These are phyloP conservation scores for Sordariomycetes sp. DNA, from an alignment of 2,329 filamentous ascomycete species.

Conservation along the genomic window DNA sequence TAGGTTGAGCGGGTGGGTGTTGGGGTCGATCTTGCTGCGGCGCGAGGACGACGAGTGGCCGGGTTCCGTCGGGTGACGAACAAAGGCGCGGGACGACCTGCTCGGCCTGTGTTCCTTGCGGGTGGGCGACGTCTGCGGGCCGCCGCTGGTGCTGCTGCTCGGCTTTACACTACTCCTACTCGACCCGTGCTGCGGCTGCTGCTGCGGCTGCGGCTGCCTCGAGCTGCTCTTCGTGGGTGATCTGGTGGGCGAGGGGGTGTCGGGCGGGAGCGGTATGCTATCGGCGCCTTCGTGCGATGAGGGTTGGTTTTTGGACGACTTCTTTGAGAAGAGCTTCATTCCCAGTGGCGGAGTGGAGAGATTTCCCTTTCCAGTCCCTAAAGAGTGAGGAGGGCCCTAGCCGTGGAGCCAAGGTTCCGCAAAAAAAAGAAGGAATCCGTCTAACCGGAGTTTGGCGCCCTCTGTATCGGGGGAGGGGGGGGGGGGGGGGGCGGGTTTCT, in stretches of 20 bases:
- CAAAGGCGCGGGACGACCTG: slow-evolving; percentile 29
- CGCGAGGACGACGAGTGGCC: slow-evolving; percentile 26
- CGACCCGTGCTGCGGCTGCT: no score
- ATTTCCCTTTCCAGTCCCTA: no score
- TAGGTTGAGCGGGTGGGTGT: slow-evolving; percentile 80
- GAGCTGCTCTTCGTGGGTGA: slow-evolving; percentile 8
- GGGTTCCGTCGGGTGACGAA: slow-evolving; percentile 33
- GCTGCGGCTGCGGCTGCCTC: slow-evolving; percentile 9
- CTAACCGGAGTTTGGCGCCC: not conserved
- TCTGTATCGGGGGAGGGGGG: slow-evolving; percentile 5
- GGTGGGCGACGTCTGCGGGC: slow-evolving; percentile 3
- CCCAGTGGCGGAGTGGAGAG: not conserved
- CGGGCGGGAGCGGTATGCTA: not conserved
- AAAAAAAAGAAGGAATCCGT: no score
- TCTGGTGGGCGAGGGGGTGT: slow-evolving; percentile 4
- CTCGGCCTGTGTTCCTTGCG: slow-evolving; percentile 20
- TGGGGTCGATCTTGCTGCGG: slow-evolving; percentile 45
- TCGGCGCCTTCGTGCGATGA: not conserved
- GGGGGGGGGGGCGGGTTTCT: no score
- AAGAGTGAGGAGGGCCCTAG: no score
- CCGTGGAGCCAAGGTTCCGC: no score
- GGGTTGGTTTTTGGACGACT: slow-evolving; percentile 3
- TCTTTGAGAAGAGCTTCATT: slow-evolving; percentile 5
- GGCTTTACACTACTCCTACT: no score
- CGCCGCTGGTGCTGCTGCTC: not conserved